These are phyloP conservation scores for Salix arbutifolia DNA, from an alignment of 345 rosid species.

Conservation along the genomic window DNA sequence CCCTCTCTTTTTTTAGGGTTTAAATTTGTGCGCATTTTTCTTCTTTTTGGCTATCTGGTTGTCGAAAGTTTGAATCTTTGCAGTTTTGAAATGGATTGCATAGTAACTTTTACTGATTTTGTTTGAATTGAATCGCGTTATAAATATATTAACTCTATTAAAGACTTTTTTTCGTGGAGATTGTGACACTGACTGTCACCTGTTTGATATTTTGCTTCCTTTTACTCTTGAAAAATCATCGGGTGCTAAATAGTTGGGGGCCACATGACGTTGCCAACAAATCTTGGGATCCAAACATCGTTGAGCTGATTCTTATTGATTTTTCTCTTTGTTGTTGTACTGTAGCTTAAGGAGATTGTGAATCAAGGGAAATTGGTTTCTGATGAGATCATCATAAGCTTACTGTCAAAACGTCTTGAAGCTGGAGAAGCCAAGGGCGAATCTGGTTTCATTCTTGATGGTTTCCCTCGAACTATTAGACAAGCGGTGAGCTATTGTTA, in stretches of 20 bases:
- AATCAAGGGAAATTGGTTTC: conserved; percentile 81
- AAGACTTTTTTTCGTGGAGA: background rate
- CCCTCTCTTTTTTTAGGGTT: background rate
- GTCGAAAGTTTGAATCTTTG: background rate
- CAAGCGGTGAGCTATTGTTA: conserved; percentile 70
- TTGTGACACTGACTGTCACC: background rate
- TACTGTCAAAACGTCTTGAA: conserved; percentile 75
- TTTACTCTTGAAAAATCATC: background rate
- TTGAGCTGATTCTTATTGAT: background rate
- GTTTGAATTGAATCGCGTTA: background rate
- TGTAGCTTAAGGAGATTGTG: conserved; percentile 81
- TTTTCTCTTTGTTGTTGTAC: conserved; percentile 4
- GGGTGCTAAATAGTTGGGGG: background rate
- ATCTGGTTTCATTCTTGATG: conserved; percentile 94
- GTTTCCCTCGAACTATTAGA: conserved; percentile 87
- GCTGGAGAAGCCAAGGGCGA: conserved; percentile 72
- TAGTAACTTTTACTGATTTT: background rate
- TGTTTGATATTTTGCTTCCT: background rate
- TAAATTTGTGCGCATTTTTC: background rate
- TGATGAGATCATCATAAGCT: conserved; percentile 75
- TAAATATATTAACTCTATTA: background rate
- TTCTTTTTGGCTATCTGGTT: background rate
- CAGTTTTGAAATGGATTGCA: background rate
- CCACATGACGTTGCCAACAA: background rate
- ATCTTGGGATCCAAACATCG: background rate